Evolutionary conservation across 1,139 yeast species (phyloP).

Genomic region (Pichia norvegensis): DNA sequence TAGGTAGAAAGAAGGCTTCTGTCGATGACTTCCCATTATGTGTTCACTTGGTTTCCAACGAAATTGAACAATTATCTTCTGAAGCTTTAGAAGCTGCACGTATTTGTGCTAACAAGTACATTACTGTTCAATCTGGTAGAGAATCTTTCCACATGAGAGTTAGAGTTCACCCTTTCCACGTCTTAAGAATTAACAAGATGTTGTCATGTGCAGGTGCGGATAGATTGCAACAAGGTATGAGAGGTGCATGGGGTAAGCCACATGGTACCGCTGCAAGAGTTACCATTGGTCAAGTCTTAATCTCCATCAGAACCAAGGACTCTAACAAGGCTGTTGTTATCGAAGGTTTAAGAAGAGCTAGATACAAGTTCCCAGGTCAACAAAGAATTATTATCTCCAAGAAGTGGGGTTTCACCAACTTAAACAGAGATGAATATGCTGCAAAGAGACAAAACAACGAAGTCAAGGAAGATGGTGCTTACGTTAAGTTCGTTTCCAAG

Average conservation of each 20-base stretch:
- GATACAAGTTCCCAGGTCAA: slow-evolving; percentile 99
- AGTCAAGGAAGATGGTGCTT: slow-evolving; percentile 99
- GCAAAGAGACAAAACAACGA: slow-evolving; percentile 93
- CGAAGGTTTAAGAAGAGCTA: slow-evolving; percentile 99
- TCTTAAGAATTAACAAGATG: slow-evolving; percentile 99
- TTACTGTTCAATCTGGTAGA: slow-evolving; percentile 96
- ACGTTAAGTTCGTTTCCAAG: slow-evolving; percentile 94
- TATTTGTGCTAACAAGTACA: slow-evolving; percentile 99
- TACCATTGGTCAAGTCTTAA: slow-evolving; percentile 94
- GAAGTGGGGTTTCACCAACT: slow-evolving; percentile 99
- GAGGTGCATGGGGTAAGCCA: slow-evolving; percentile 99
- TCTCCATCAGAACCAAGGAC: slow-evolving; percentile 98
- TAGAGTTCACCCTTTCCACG: slow-evolving; percentile 99
- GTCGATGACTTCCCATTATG: slow-evolving; percentile 99
- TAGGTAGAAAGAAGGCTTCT: slow-evolving; percentile 99
- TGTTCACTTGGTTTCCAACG: slow-evolving; percentile 98
- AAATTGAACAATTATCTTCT: slow-evolving; percentile 96
- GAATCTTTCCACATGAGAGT: slow-evolving; percentile 99
- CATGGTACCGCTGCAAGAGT: slow-evolving; percentile 99
- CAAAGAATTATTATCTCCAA: slow-evolving; percentile 97
- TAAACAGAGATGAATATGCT: slow-evolving; percentile 95
- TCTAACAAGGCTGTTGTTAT: slow-evolving; percentile 93
- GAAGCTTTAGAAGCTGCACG: slow-evolving; percentile 99
- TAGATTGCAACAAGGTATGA: slow-evolving; percentile 99
- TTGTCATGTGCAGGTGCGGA: slow-evolving; percentile 99